These are phyloP conservation scores for Blastobotrys ciferrii DNA, from an alignment of 1,139 yeast species.

Conservation along the genomic window DNA sequence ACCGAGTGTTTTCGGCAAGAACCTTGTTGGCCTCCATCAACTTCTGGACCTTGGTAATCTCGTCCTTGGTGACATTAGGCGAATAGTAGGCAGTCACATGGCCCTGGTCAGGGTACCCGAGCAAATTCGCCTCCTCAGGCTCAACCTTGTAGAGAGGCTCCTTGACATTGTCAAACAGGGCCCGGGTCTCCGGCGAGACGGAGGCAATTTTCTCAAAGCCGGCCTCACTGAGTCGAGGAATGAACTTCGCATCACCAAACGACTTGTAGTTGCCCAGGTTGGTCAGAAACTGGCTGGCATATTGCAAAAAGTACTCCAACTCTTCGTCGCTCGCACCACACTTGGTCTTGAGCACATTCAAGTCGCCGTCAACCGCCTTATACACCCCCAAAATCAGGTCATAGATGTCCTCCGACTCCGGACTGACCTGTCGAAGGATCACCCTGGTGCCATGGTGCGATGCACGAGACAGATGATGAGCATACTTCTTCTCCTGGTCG, in stretches of 20 bases:
- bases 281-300: conserved; percentile 73
- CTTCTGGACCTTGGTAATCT: conserved; percentile 63
- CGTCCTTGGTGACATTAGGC: conserved; percentile 52
- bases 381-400: conserved; percentile 66
- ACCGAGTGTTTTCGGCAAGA: conserved; percentile 81
- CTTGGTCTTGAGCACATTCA: conserved; percentile 38
- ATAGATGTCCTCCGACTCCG: conserved; percentile 72
- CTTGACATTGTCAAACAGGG: conserved; percentile 46
- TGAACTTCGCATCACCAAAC: conserved; percentile 83
- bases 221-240: conserved; percentile 56
- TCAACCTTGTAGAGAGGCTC: conserved; percentile 53
- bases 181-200: conserved; percentile 39
- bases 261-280: conserved; percentile 87
- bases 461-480: conserved; percentile 80
- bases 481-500: conserved; percentile 61
- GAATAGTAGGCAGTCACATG: conserved; percentile 73
- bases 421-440: conserved; percentile 78
- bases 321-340: conserved; percentile 37
- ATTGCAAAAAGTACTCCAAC: conserved; percentile 61
- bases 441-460: conserved; percentile 80
- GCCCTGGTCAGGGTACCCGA: conserved; percentile 79
- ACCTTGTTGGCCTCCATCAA: conserved; percentile 60
- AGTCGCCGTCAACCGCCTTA: conserved; percentile 50
- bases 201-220: conserved; percentile 51
- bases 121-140: conserved; percentile 46